Base-by-base conservation (phyloP, 192 early-diverging fungal genomes). In the Coemansia asiatica region DNA sequence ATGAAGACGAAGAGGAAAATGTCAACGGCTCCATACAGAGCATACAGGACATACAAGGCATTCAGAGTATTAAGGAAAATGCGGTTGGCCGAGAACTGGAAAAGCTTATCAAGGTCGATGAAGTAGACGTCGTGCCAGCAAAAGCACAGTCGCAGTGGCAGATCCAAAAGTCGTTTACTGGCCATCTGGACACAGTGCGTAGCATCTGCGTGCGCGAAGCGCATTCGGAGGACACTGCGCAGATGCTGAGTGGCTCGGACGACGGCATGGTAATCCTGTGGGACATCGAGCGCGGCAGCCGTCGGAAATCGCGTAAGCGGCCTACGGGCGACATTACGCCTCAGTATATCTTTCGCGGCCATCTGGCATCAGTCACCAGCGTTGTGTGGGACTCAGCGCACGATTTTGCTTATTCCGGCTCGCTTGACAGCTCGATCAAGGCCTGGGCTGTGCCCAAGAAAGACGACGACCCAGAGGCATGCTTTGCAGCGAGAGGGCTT, bases 191-290 rank as follows among this genome's bases (percentile, higher is more conserved):
- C 53, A 35, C 62, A 0, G 68, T 82, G 29, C 71, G 80, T 4
- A 35, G 74, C 4, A 38, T 77, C 9, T 10, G 51, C 19, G 19
- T 64, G 29, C 64, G 65, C 26, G 31, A 1, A 9, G 29, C 25
- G n/a, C 36, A 13, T 4, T 56, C 47, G 6, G 23, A 46, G 6
- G 59, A 29, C 4, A 48, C 55, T 6, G 26, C 59, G 40, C 77
- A 71, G 56, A n/a, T 67, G 51, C 26, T 75, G 26, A 78, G 71
- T 28, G 80, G 71, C 0, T 49, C 36, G 0, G 80, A 82, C 50
- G 80, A 82, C 50, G 80, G 80, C 0, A 40, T 74, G 55, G 75
- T 74, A 1, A 64, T 75, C 18, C 40, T 82, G 35, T 82, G 80
- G 80, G 80, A 77, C 27, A 18, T 78, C 8, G 58, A 65, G 4